These are phyloP conservation scores for Cystofilobasidium bisporidii DNA, from an alignment of 768 basidiomycete species.

Conservation along the genomic window DNA sequence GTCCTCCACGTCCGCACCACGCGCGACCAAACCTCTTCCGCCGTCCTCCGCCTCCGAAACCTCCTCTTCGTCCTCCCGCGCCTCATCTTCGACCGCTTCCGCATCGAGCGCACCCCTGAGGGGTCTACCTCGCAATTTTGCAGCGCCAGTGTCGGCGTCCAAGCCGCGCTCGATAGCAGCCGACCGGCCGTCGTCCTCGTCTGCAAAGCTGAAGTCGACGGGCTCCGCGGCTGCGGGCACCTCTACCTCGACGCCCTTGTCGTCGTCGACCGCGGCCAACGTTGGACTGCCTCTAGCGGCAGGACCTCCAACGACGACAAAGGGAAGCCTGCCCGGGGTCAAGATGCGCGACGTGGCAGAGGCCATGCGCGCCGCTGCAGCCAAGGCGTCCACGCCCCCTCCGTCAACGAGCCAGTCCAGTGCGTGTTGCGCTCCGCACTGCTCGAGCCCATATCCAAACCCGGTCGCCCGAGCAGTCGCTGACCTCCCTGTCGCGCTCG, in stretches of 20 bases:
- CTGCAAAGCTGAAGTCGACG: background rate
- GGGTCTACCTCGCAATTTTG: too few species aligned
- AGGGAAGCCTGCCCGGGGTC: background rate
- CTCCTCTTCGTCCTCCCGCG: background rate
- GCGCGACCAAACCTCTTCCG: background rate
- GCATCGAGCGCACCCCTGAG: too few species aligned
- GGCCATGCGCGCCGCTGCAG: slow-evolving; percentile 3
- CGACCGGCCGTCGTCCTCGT: background rate
- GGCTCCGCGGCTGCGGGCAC: background rate
- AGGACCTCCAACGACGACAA: background rate
- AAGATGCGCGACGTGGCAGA: slow-evolving; percentile 21
- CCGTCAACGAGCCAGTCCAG: background rate
- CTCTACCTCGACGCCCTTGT: background rate
- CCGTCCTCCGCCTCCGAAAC: background rate
- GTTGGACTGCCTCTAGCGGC: background rate
- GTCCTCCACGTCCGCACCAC: background rate
- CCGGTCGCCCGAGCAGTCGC: too few species aligned
- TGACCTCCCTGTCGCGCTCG: too few species aligned
- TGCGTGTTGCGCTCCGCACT: background rate
- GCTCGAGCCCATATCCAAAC: too few species aligned
- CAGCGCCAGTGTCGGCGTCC: background rate
- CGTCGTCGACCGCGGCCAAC: background rate
- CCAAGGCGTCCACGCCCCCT: background rate
- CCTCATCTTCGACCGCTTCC: too few species aligned
- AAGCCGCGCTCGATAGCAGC: background rate